Evolutionary conservation across 2,329 filamentous ascomycete species (phyloP), one percentile per base, ranked within the genome.

Genomic region (Calonectria leucothoes): DNA sequence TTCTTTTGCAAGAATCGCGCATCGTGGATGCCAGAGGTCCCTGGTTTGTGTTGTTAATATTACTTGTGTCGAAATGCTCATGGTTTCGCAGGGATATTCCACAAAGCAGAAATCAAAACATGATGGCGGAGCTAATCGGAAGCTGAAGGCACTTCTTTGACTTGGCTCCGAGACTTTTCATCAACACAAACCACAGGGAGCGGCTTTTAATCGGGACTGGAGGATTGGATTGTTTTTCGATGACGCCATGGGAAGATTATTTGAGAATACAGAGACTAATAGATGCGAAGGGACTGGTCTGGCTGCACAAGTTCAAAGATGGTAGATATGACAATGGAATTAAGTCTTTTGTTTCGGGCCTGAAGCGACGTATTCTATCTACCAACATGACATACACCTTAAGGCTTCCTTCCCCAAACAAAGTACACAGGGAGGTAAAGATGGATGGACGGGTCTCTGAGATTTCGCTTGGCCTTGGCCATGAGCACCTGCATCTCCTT

Each of bases 1-100:
- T 90, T 90, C 81, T 91, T 89, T 75, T 89, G 88, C 78, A 88
- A 84, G 66, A 79, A 83, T 48, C 82, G 87, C 70, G 82, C 85
- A 6, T 80, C 76, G 1, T 91, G 89, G 89, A 89, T 77, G 75
- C 75, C 76, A 12, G 71, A 77, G 45, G 37, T 77, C 3, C 71
- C 71, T 39, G 73, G 82, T 74, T 39, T 79, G 71, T 31, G 14
- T 17, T 8, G 33, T 4, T 51, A 10, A 7, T 14, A 31, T 6
- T 29, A 25, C 14, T 31, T 15, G 29, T 15, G 11, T 12, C 25
- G 17, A 10, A 31, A 8, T 5, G 14, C 51, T 31, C 6, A 29
- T 42, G 20, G 5, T 42, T 8, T 15, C 8, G 25, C 20, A 55
- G 51, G 29, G 3, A 17, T 55, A 29, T 55, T 55, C 12, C 51